Evolutionary conservation across 495 filamentous ascomycete genomes (phyloP), one percentile per base, ranked within the genome.

Genomic region (Thermothielavioides terrestris): DNA sequence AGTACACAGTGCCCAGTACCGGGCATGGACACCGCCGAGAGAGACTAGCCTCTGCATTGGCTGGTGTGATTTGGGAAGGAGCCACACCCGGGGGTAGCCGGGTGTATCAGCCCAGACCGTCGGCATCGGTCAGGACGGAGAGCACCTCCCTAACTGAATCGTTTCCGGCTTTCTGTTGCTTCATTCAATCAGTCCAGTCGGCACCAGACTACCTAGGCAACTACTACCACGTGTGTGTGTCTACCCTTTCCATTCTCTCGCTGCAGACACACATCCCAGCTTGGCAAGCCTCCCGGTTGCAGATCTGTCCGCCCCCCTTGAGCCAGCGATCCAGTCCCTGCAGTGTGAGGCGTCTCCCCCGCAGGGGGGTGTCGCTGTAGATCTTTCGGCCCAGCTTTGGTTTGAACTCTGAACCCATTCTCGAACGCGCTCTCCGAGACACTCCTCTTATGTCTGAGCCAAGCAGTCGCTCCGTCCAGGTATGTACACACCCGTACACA

Each of bases 361-460:
- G 36, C 26, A 36, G 42, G 50, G 50, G 57, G 43, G 56, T 37
- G 62, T 57, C 52, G 50, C 42, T 43, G 60, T 57, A 58, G 55
- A 63, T 60, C 56, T 52, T 48, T 48, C 49, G 45, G 48, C 56
- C 46, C 50, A 59, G 50, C 43, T 41, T 14, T 4, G 31, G 10
- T n/a, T n/a, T 46, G 21, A 25, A 17, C 32, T 36, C 42, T 39
- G 46, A 14, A 49, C 10, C 35, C 55, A 39, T 40, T 42, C 21
- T 42, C 42, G 36, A 34, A 28, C 38, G 26, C 37, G 42, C 43
- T 31, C 46, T 38, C 51, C 42, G 32, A 54, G 49, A 48, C 56
- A 57, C 56, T 27, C 50, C 57, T 62, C 54, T 46, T 47, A 56
- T 65, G 55, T 56, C 52, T 51, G 30, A 54, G 40, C 44, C 47